phyloP scores from a whole-genome alignment of 306 rosid species.

The Rosa persica region DNA sequence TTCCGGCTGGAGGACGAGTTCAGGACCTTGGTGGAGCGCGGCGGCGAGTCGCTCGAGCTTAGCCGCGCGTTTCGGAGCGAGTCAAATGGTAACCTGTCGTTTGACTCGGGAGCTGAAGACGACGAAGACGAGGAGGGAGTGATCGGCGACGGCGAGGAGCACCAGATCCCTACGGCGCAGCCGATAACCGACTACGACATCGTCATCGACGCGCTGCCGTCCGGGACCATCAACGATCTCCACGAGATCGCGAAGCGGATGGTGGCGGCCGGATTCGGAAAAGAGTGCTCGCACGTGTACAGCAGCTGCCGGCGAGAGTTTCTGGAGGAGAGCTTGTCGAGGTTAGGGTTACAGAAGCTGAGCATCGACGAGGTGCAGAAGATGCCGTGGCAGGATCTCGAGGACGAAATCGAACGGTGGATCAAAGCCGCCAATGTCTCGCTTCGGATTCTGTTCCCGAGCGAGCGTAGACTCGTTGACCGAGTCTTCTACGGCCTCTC shows the following conservation, averaged over 20 bases:
- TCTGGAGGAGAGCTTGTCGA: slow-evolving; percentile 75
- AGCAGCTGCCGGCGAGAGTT: slow-evolving; percentile 86
- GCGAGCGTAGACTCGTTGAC: slow-evolving; percentile 77
- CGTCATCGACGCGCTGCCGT: slow-evolving; percentile 82
- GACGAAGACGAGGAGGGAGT: slow-evolving; percentile 37
- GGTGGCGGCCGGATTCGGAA: slow-evolving; percentile 87
- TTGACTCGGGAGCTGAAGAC: slow-evolving; percentile 67
- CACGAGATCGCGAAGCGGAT: slow-evolving; percentile 91
- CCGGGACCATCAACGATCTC: slow-evolving; percentile 72
- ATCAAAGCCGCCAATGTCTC: slow-evolving; percentile 70
- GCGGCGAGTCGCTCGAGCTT: slow-evolving; percentile 74
- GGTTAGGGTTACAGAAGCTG: slow-evolving; percentile 85
- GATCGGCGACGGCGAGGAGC: slow-evolving; percentile 31
- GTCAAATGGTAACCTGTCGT: slow-evolving; percentile 49
- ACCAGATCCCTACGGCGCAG: slow-evolving; percentile 67
- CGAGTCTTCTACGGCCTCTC: slow-evolving; percentile 80
- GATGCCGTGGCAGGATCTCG: slow-evolving; percentile 81
- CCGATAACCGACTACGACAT: slow-evolving; percentile 73
- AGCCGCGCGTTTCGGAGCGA: slow-evolving; percentile 45
- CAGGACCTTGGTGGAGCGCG: slow-evolving; percentile 83
- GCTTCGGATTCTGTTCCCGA: slow-evolving; percentile 73
- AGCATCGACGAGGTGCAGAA: slow-evolving; percentile 87
- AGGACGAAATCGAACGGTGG: slow-evolving; percentile 90
- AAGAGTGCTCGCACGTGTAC: slow-evolving; percentile 86
- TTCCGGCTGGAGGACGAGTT: slow-evolving; percentile 87